Evolutionary conservation across 345 rosid genomes (phyloP), one percentile per base, ranked within the genome.

Genomic region (Lagerstroemia speciosa): DNA sequence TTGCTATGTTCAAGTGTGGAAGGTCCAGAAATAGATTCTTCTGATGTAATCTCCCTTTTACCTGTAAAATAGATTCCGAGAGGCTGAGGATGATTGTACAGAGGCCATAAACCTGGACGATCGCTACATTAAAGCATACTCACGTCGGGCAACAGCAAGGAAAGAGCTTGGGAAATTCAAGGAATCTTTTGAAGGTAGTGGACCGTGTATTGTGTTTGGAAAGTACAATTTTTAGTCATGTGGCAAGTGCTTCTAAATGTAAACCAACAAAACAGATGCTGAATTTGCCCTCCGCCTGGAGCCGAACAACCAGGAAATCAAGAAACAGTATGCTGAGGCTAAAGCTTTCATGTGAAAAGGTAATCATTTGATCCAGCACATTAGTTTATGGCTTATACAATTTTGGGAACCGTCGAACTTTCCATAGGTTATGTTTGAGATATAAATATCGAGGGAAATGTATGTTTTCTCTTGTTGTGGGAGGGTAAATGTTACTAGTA

Each of bases 41-140:
- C 60, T 34, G 12, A 65, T 69, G 60, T 52, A 70, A 32, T 69
- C 64, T 45, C 41, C 53, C 16, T 66, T 45, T 73, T 58, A 26
- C 64, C 58, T 68, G 50, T 17, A 64, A 14, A 29, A 75, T 74
- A 88, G 99, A 78, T 94, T 82, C 74, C 83, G 71, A 73, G 92
- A 89, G 76, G 96, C 97, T 58, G 99, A 86, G 77, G 85, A 81
- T 78, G 95, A 94, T 74, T 91, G 99, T 77, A 83, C 99, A 33
- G 97, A 94, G 87, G 93, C 93, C 62, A 81, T 94, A 73, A 87
- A 85, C 80, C 77, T 89, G 8, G 99, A 94, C 81, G 97, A 94
- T 68, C 93, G 85, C 70, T 91, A 86, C 74, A 82, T 84, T 50
- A 91, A 94, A 81, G 96, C 97, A 16, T 91, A 91, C 69, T 89